Conservation (phyloP, 306 rosid species). For the Morella rubra region DNA sequence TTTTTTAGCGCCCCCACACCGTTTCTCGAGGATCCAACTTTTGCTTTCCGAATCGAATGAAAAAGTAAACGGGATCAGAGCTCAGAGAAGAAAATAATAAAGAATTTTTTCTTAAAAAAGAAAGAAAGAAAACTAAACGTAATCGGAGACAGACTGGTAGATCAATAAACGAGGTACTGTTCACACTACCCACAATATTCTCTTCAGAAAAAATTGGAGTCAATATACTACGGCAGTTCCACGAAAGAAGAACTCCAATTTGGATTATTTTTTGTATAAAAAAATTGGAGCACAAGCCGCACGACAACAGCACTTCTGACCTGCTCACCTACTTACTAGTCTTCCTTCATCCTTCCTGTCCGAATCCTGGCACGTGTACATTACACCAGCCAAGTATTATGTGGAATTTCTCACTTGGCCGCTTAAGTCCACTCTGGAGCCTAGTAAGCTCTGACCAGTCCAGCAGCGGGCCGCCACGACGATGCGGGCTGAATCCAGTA, state of each 20-base stretch:
- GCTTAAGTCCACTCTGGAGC: neutral
- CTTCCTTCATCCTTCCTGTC: neutral
- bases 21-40: neutral
- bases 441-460: neutral
- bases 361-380: neutral
- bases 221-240: too few species aligned
- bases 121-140: too few species aligned
- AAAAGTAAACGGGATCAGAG: neutral
- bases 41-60: neutral
- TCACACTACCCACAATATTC: too few species aligned
- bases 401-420: neutral
- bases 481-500: too few species aligned
- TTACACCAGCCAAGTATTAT: neutral
- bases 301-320: neutral
- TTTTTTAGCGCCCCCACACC: neutral
- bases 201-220: too few species aligned
- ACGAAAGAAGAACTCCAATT: neutral
- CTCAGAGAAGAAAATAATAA: too few species aligned
- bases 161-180: too few species aligned
- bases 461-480: too few species aligned
- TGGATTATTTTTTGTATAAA: neutral
- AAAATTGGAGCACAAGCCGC: neutral
- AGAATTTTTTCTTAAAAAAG: too few species aligned
- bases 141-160: too few species aligned
- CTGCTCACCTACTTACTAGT: neutral